phyloP scores from a whole-genome alignment of 176 grass and related monocot species.

The Hyparrhenia diplandra region DNA sequence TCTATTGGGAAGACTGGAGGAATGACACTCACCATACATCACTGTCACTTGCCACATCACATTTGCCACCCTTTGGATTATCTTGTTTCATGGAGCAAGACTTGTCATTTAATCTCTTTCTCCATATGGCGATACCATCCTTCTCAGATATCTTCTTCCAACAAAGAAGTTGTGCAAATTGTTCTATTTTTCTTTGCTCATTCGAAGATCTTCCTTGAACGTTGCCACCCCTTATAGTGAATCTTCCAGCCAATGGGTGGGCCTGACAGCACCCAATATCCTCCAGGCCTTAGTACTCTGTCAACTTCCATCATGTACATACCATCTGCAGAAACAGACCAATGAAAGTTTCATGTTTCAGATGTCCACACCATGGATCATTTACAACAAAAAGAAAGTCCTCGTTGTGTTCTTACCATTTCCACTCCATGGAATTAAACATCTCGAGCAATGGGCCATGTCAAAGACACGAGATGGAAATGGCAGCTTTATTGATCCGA shows the following conservation, averaged over 20 bases:
- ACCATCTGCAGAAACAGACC: conserved; percentile 56
- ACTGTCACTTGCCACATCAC: conserved; percentile 46
- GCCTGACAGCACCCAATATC: conserved; percentile 88
- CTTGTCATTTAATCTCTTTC: conserved; percentile 57
- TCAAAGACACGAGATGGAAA: conserved; percentile 74
- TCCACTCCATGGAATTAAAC: conserved; percentile 74
- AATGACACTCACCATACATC: conserved; percentile 60
- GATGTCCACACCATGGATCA: not conserved
- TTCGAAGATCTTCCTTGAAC: conserved; percentile 58
- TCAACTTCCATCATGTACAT: conserved; percentile 98
- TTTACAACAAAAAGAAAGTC: conserved; percentile 13
- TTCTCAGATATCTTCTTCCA: conserved; percentile 90
- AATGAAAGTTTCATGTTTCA: conserved; percentile 13
- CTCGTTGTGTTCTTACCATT: conserved; percentile 45
- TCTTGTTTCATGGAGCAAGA: conserved; percentile 53
- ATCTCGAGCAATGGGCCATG: conserved; percentile 90
- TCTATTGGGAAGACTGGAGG: not conserved
- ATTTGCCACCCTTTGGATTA: conserved; percentile 40
- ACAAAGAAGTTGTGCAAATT: conserved; percentile 68
- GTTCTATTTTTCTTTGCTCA: conserved; percentile 78
- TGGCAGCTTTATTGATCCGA: conserved; percentile 67
- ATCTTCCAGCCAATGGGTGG: conserved; percentile 84
- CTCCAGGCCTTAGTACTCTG: conserved; percentile 77
- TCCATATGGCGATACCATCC: conserved; percentile 69
- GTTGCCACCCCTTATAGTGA: conserved; percentile 63